These are phyloP conservation scores for Hyphodiscus sp. DNA, from an alignment of 2,329 filamentous ascomycete species.

Conservation along the genomic window DNA sequence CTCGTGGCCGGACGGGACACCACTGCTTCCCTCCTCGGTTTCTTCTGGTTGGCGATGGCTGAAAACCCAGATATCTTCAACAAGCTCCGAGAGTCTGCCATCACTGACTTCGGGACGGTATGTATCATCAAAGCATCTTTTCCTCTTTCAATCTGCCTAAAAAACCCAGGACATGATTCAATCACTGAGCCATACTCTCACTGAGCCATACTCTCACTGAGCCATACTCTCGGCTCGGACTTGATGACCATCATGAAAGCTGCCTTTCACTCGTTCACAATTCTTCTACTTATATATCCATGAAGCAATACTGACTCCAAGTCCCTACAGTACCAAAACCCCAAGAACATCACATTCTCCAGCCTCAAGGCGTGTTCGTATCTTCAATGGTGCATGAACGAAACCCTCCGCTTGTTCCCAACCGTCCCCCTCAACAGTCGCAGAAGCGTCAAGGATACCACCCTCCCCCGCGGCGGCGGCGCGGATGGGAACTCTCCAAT, in stretches of 20 bases:
- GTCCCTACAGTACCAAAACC: slow-evolving; percentile 15
- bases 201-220: too few relatives aligned
- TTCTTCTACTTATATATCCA: too few relatives aligned
- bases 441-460: slow-evolving; percentile 39
- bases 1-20: slow-evolving; percentile 48
- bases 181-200: too few relatives aligned
- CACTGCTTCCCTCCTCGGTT: slow-evolving; percentile 45
- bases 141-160: too few relatives aligned
- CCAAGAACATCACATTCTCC: slow-evolving; percentile 23
- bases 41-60: slow-evolving; percentile 38
- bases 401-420: slow-evolving; percentile 46
- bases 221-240: too few relatives aligned
- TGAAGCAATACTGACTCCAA: too few relatives aligned
- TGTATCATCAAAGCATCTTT: too few relatives aligned
- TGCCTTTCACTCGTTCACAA: too few relatives aligned
- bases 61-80: slow-evolving; percentile 35
- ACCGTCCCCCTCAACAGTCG: slow-evolving; percentile 48
- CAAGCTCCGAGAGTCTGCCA: slow-evolving; percentile 36
- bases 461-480: slow-evolving; percentile 32
- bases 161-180: too few relatives aligned
- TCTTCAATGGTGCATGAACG: slow-evolving; percentile 25
- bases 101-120: slow-evolving; percentile 31
- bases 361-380: slow-evolving; percentile 26
- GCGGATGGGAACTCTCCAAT: slow-evolving; percentile 29
- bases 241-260: too few relatives aligned